Evolutionary conservation across 805 yeast species (phyloP).

Genomic region (Candida rishiriensis): DNA sequence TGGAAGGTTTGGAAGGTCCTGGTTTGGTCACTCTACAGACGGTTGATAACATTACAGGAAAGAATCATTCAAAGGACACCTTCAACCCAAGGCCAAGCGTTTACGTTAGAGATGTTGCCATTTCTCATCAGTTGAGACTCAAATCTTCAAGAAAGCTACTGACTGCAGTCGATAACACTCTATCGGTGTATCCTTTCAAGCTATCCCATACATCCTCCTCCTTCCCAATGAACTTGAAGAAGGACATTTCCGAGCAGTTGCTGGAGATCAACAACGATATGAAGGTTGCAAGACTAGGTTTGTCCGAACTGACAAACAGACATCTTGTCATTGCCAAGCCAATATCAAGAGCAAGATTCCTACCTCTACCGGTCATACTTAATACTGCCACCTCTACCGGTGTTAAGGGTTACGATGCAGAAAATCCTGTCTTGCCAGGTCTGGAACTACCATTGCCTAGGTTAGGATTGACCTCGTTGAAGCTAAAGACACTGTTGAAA

Average conservation of each 20-base stretch:
- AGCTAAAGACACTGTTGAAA: slow-evolving; percentile 58
- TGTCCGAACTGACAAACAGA: slow-evolving; percentile 74
- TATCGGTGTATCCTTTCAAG: slow-evolving; percentile 91
- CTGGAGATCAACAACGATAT: slow-evolving; percentile 48
- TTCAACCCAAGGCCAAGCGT: slow-evolving; percentile 64
- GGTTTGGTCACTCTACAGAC: slow-evolving; percentile 69
- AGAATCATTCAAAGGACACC: slow-evolving; percentile 47
- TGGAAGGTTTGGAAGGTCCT: slow-evolving; percentile 42
- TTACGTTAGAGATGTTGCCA: slow-evolving; percentile 83
- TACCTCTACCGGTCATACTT: slow-evolving; percentile 64
- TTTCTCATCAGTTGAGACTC: slow-evolving; percentile 70
- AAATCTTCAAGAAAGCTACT: slow-evolving; percentile 69
- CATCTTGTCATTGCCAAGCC: slow-evolving; percentile 74
- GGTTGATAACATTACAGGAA: slow-evolving; percentile 60
- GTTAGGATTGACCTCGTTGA: slow-evolving; percentile 65
- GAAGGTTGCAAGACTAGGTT: slow-evolving; percentile 64
- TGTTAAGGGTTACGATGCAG: slow-evolving; percentile 59
- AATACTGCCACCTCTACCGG: slow-evolving; percentile 66
- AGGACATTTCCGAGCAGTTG: slow-evolving; percentile 37
- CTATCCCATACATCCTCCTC: slow-evolving; percentile 61
- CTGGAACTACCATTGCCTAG: slow-evolving; percentile 73
- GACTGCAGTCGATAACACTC: slow-evolving; percentile 61
- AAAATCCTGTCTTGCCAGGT: slow-evolving; percentile 63
- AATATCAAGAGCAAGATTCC: slow-evolving; percentile 63
- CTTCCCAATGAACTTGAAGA: slow-evolving; percentile 52